Base-by-base conservation (phyloP, 345 rosid species). In the Punica granatum region DNA sequence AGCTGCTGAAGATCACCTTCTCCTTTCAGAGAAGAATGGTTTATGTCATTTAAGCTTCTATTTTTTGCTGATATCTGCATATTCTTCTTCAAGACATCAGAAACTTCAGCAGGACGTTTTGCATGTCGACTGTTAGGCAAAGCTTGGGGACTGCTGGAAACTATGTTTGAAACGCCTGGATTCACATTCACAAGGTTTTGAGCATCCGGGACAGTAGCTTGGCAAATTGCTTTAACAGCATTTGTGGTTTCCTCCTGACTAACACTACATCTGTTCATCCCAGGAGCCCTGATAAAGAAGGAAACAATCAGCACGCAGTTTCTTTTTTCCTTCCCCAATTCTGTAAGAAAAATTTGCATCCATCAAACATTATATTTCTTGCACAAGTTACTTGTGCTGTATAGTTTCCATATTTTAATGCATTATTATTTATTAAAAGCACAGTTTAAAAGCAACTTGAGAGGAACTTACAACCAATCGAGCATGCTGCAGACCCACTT, bases 401-500 rank as follows among this genome's bases (percentile, higher is more conserved):
- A 18, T 33, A 10, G 16, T 59, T 30, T 30, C 35, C n/a, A n/a
- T n/a, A n/a, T n/a, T n/a, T n/a, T n/a, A 37, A 37, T 37, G 11
- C 41, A 37, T 37, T 4, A 37, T 37, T 37, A n/a, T 37, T 11
- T 37, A 37, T 37, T 37, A 37, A 37, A 34, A 61, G n/a, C 11
- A 59, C 35, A 11, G 63, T 7, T 1, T 14, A 26, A 42, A 15
- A 23, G 49, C 33, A 63, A 42, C 56, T 13, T 26, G 26, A 49
- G 62, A 64, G 65, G 72, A 69, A 92, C 99, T 95, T 86, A 95
- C 99, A 95, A 89, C 98, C 99, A 95, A 63, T 84, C 60, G 73
- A 90, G 96, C 98, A 92, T 95, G 82, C 87, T 77, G 78, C 99
- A 95, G 68, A 85, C 66, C 99, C 98, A 95, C 79, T 88, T 92